These are phyloP conservation scores for Candida tibetensis DNA, from an alignment of 805 yeast genomes.

Conservation along the genomic window DNA sequence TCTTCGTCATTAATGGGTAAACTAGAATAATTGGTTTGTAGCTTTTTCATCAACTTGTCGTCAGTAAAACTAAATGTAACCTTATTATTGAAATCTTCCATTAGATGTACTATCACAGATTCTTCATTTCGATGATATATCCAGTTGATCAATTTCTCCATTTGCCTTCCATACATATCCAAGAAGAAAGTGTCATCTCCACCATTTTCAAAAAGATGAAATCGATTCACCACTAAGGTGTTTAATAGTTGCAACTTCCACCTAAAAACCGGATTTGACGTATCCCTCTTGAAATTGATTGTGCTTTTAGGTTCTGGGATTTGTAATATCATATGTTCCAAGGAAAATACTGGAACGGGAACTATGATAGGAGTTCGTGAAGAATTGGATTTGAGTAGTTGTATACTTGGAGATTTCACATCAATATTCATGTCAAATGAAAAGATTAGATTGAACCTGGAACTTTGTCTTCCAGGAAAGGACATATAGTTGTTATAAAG, in stretches of 20 bases:
- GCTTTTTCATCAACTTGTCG: conserved; percentile 22
- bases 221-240: conserved; percentile 28
- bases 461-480: conserved; percentile 14
- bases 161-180: conserved; percentile 27
- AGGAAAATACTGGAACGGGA: conserved; percentile 33
- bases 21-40: conserved; percentile 8
- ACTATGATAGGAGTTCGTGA: conserved; percentile 31
- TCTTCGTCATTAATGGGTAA: conserved; percentile 1
- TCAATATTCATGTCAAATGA: conserved; percentile 37
- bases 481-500: conserved; percentile 31
- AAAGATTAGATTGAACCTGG: conserved; percentile 28
- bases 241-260: conserved; percentile 34
- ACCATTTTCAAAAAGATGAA: conserved; percentile 12
- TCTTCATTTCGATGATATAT: conserved; percentile 11
- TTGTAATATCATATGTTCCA: conserved; percentile 27
- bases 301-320: conserved; percentile 21
- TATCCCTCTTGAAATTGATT: conserved; percentile 14
- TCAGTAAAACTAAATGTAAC: conserved; percentile 18
- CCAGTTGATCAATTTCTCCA: conserved; percentile 27
- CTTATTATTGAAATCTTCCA: conserved; percentile 21
- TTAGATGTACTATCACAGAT: conserved; percentile 13
- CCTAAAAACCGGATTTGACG: conserved; percentile 19
- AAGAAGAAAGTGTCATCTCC: conserved; percentile 18
- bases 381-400: conserved; percentile 25
- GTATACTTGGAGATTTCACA: conserved; percentile 33